Base-by-base conservation (phyloP, 1,284 basidiomycete genomes). In the Sanghuangporus baumii region DNA sequence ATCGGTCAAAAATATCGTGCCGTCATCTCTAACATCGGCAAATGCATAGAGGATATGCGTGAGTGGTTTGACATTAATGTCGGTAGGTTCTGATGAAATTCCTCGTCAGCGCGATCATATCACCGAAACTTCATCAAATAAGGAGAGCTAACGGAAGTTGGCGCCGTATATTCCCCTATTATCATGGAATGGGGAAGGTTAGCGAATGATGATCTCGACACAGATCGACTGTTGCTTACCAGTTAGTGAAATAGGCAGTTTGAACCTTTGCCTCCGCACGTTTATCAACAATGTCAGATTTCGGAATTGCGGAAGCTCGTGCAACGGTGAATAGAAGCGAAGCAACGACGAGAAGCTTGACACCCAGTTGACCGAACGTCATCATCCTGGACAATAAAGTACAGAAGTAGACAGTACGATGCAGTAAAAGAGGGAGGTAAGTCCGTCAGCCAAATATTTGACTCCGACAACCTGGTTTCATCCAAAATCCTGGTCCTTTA, bases 21-120 rank as follows among this genome's bases (percentile, higher is more conserved):
- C 93, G 31, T 81, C 78, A 20, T 85, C 74, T 62, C 86, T 82
- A 58, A 90, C 82, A 73, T 96, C 93, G 56, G 90, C 94, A 70
- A 97, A 97, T 2, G 86, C 76, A 71, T 96, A 96, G 23, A 95
- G 78, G 69, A 97, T 84, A 70, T 95, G 93, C 65, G 82, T 83
- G 75, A 84, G 82, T 73, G 78, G 83, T 64, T 72, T 75, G 61
- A 73, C 76, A 59, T 82, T 81, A 57, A 90, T 80, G 71, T 81
- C 71, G 74, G 83, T 77, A 72, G 89, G 81, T 75, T 85, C 73
- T 86, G 77, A 11, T 75, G 74, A 65, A 40, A 51, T 4, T 5
- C 26, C 18, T 61, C 20, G 64, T 46, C 43, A 63, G 63, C 38
- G 36, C 47, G 58, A n/a, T 38, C 57, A 58, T 48, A 55, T 31